Base-by-base conservation (phyloP, 192 early-diverging fungal genomes). In the Coemansia guatemalensis region DNA sequence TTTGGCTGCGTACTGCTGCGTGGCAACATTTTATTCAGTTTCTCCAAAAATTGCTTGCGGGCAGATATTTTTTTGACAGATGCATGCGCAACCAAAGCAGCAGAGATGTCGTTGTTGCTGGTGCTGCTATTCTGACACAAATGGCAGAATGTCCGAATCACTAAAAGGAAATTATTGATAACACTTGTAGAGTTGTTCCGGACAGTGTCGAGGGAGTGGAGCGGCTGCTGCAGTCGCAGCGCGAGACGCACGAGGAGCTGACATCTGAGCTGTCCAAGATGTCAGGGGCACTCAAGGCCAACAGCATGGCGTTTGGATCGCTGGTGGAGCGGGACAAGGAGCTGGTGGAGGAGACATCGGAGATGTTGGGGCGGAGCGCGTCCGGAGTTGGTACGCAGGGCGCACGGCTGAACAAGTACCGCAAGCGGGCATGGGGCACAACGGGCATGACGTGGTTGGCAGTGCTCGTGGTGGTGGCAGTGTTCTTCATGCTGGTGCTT, bases 401-500 rank as follows among this genome's bases (percentile, higher is more conserved):
- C 18, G 55, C 41, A 5, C 67, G 74, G 44, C 66, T 82, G 29
- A 52, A 48, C 52, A 69, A 73, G 61, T 82, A 73, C 71, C 79
- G 79, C 62, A 73, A 73, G 67, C 73, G 68, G 25, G 67, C 79
- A 24, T 82, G 79, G 79, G 79, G 74, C 53, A 82, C 79, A 22
- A 76, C 79, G 5, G 79, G 79, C 18, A 50, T 82, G 59, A 82
- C 79, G 8, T 76, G 74, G 79, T 50, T 73, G 60, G 57, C 61
- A 48, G 63, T 82, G 48, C 64, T 73, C 30, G 64, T 76, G 9
- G 79, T 76, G 22, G 71, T 82, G 23, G 49, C 61, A 11, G 74
- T 76, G 53, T 76, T 82, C 50, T 76, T 82, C 32, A 64, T 73
- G 50, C 65, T 82, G 24, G 74, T 82, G 26, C 49, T 82, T 62